Base-by-base conservation (phyloP, 169 alveolate genomes). In the Amoebophrya sp. region DNA sequence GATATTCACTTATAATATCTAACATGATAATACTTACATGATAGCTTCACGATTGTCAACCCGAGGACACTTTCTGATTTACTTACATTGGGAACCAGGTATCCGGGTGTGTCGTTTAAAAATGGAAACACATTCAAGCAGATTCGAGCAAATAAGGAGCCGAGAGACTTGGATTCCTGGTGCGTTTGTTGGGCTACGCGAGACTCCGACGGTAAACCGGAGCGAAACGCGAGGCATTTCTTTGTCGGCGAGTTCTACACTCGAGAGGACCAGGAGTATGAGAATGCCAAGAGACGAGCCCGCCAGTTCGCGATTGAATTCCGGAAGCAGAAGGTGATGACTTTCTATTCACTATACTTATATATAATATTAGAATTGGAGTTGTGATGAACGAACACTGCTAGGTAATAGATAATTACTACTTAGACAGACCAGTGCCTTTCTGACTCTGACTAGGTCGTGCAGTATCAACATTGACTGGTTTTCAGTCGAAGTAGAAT, bases 221-320 rank as follows among this genome's bases (percentile, higher is more conserved):
- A 26, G 83, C 83, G 83, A 26, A 1, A 6, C 33, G 83, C 83
- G 83, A 29, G 83, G 33, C 83, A 65, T 18, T 65, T 65, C 83
- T 65, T 26, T 36, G 83, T 65, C 38, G 83, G 83, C 33, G 39
- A 65, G 83, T 65, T 65, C n/a, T 65, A 65, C 83, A 65, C 83
- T 6, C 18, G n/a, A 36, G 26, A 65, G 39, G 83, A 65, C 83
- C 83, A 65, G 83, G 26, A 65, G 3, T 65, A 65, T 36, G 83
- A 65, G 3, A 1, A 65, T 36, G 83, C 83, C 10, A 65, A 65
- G 83, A 65, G 83, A 26, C 12, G 83, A 36, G 83, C 83, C 10
- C 18, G 83, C 10, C 83, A 65, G 83, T 65, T 65, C n/a, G 83
- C 83, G 33, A 65, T 65, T 26, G 83, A 65, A 26, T 65, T 65